Base-by-base conservation (phyloP, 192 early-diverging fungal species). In the Radiomyces spectabilis region DNA sequence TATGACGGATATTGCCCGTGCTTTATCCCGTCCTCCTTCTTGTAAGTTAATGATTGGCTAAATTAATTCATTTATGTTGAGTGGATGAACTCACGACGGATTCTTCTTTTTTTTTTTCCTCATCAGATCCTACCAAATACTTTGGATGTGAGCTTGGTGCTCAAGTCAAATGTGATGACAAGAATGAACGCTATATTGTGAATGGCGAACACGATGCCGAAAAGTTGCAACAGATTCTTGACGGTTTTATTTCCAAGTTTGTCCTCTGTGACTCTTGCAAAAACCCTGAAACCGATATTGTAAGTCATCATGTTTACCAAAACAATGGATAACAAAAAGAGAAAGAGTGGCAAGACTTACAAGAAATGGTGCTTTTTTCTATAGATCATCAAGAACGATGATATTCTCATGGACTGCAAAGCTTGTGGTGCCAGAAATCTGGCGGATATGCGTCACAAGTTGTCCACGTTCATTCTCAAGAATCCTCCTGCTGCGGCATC, bases 141-240 rank as follows among this genome's bases (percentile, higher is more conserved):
- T 97, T 98, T 84, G 96, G 96, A 27, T 84, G 74, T 59, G 96
- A 97, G 67, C 87, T 98, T 42, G 96, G 96, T 37, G 92, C 95
- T 33, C 94, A 93, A 76, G 81, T 85, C 52, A 90, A 89, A 65
- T 77, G 74, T 54, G 95, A 98, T 56, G 88, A 86, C 51, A 88
- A 89, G 76, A 83, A 78, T 52, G 91, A 97, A 63, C 82, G 86
- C 50, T 98, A 93, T 66, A 88, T 96, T 57, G 85, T 98, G 61
- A 97, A 94, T 72, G 96, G 96, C 35, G 86, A 88, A 15, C 94
- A 96, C 58, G 89, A 94, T 39, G 89, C 90, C 16, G 65, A 77
- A 22, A 86, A 84, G 66, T 82, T 98, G 47, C 92, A 94, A 71
- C 68, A 73, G 32, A 74, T 87, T 34, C 75, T 98, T 53, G 88